These are phyloP conservation scores for Paspalum notatum DNA, from an alignment of 176 grass and related monocot species.

Conservation along the genomic window DNA sequence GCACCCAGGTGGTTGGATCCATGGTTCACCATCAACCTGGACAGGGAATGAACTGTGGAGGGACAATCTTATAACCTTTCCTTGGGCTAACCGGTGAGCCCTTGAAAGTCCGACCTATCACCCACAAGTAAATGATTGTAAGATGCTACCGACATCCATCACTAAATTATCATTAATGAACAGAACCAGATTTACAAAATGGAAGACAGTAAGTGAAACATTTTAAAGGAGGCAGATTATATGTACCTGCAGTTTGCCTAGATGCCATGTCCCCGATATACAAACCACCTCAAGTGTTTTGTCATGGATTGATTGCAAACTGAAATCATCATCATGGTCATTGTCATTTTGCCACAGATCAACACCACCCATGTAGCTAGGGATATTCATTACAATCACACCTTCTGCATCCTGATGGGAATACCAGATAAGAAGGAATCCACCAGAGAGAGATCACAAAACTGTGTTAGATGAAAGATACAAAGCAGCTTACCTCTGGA, in stretches of 20 bases:
- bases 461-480: slow-evolving; percentile 11
- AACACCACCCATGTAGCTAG: slow-evolving; percentile 97
- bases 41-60: slow-evolving; percentile 91
- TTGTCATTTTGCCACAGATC: slow-evolving; percentile 90
- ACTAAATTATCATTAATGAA: background rate
- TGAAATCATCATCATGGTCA: slow-evolving; percentile 70
- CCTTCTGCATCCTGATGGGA: slow-evolving; percentile 88
- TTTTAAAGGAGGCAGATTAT: slow-evolving; percentile 4
- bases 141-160: background rate
- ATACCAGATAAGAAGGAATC: slow-evolving; percentile 38
- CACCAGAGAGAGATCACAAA: slow-evolving; percentile 7
- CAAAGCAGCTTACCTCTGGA: slow-evolving; percentile 69
- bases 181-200: background rate
- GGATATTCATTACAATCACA: slow-evolving; percentile 88
- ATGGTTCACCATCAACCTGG: slow-evolving; percentile 98
- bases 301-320: slow-evolving; percentile 84
- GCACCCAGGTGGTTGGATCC: slow-evolving; percentile 88
- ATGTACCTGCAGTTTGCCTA: slow-evolving; percentile 93
- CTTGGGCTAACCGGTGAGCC: slow-evolving; percentile 83
- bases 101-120: slow-evolving; percentile 87
- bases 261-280: slow-evolving; percentile 94
- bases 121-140: slow-evolving; percentile 21
- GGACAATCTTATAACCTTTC: slow-evolving; percentile 78
- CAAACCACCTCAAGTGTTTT: slow-evolving; percentile 91
- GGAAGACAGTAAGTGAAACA: background rate